These are phyloP conservation scores for Rhodotorula toruloides DNA, from an alignment of 768 basidiomycete species.

Conservation along the genomic window DNA sequence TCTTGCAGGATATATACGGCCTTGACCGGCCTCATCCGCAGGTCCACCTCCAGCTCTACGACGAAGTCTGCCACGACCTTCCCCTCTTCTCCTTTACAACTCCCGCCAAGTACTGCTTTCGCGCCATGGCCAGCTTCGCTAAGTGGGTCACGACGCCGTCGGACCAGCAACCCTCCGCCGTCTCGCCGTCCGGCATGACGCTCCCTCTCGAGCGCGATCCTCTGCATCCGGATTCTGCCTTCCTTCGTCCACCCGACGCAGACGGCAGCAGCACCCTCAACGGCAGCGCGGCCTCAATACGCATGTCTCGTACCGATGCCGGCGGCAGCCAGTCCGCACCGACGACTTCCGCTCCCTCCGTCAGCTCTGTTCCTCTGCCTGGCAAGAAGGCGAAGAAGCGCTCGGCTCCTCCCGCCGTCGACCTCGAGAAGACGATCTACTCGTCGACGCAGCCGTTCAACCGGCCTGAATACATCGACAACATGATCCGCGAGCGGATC, in stretches of 20 bases:
- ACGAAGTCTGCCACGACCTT: conserved; percentile 41
- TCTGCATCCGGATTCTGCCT: neutral
- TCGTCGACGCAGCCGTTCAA: conserved; percentile 33
- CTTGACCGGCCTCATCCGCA: neutral
- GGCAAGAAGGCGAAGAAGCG: neutral
- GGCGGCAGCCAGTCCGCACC: too few relatives aligned
- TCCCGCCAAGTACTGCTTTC: conserved; percentile 48
- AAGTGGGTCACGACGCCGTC: conserved; percentile 45
- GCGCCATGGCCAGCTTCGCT: conserved; percentile 49
- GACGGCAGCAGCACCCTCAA: too few relatives aligned
- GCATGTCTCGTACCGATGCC: too few relatives aligned
- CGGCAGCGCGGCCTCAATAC: too few relatives aligned
- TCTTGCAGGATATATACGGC: neutral
- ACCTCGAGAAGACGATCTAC: conserved; percentile 40
- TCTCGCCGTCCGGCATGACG: neutral
- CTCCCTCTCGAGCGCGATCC: conserved; percentile 13
- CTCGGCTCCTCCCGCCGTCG: neutral
- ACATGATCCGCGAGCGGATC: conserved; percentile 88
- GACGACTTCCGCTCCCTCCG: too few relatives aligned
- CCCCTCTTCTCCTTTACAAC: conserved; percentile 43
- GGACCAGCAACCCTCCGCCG: neutral
- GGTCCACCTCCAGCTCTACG: conserved; percentile 41
- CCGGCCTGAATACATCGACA: conserved; percentile 46
- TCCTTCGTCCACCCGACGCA: conserved; percentile 1
- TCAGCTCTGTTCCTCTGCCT: too few relatives aligned